A percentile compares a stretch with the other conserved stretches of the same genome.
phyloP scores from a whole-genome alignment of 441 rosid species.

The Adansonia gregorii region DNA sequence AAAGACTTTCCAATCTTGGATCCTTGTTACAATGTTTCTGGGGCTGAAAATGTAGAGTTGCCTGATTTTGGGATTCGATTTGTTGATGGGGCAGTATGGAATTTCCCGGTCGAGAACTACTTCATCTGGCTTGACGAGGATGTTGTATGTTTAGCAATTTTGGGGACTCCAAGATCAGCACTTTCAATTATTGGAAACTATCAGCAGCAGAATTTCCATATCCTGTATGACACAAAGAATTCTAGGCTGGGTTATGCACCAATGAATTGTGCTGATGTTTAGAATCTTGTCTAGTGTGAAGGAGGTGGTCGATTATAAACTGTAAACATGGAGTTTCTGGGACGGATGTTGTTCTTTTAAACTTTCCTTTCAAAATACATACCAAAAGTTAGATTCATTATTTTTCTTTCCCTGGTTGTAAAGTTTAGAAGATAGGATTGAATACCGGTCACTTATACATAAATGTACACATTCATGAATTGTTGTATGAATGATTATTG shows the following conservation, averaged over 20 bases:
- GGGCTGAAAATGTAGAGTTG: conserved; percentile 53
- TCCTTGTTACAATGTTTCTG: conserved; percentile 88
- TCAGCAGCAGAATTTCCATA: conserved; percentile 94
- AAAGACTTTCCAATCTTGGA: conserved; percentile 61
- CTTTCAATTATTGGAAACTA: conserved; percentile 87
- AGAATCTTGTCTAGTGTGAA: conserved; percentile 20
- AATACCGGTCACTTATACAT: not conserved
- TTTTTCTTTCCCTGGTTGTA: not conserved
- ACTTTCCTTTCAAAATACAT: conserved; percentile 20
- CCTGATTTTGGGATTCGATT: conserved; percentile 75
- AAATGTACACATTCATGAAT: conserved; percentile 17
- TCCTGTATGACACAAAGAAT: conserved; percentile 78
- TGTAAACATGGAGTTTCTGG: conserved; percentile 23
- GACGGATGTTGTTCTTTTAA: conserved; percentile 5
- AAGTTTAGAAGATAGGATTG: not conserved
- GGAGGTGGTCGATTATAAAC: conserved; percentile 19
- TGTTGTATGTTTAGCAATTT: conserved; percentile 75
- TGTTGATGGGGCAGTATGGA: conserved; percentile 81
- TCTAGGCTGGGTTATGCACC: conserved; percentile 88
- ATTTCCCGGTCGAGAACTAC: conserved; percentile 78
- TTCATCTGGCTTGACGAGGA: conserved; percentile 62
- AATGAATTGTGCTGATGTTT: conserved; percentile 71
- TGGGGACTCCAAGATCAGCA: conserved; percentile 76
- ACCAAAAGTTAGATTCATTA: conserved; percentile 36
- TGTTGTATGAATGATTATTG: conserved; percentile 7